Base-by-base conservation (phyloP, 352 stramenopile genomes). In the Blastocystis hominis region DNA sequence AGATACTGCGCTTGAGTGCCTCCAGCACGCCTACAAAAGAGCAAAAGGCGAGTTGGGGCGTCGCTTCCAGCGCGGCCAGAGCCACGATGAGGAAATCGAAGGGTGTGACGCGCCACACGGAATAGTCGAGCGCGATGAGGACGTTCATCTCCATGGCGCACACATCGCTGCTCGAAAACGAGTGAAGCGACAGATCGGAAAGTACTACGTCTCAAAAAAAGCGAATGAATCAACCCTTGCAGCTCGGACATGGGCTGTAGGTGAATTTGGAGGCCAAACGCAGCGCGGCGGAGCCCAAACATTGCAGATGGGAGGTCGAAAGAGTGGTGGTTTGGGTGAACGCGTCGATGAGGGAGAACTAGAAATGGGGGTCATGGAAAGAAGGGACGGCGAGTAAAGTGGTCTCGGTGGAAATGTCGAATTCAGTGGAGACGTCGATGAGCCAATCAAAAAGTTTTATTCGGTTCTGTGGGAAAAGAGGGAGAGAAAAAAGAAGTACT, bases 401-500 rank as follows among this genome's bases (percentile, higher is more conserved):
- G 15, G 50, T 53, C n/a, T 50, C 36, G 20, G 47, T 64, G 17
- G 9, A n/a, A 20, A 84, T 7, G 42, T 47, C 9, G 50, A 84
- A 84, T 53, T 84, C 72, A 24, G 44, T n/a, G 36, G 50, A 46
- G 40, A 84, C 34, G 6, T 84, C 72, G 3, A 53, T 53, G 0
- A 84, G 6, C 72, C 72, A 84, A 30, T 84, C 72, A 42, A 68
- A 44, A 17, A 84, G 72, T 42, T 69, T 84, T 30, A 34, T 47
- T 47, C 72, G 50, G 44, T 84, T 24, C 72, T 84, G 44, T 46
- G 50, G 24, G 38, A 30, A 0, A 50, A 9, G n/a, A 24, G 30
- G 7, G 15, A 34, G 40, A 75, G 36, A 36, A 7, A 38, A 15
- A 30, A 30, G 0, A 30, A 30, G 24, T 46, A 42, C 62, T 34